A percentile compares a stretch with the other conserved stretches of the same genome.
These are phyloP conservation scores for Agrostemma githago DNA, from an alignment of 148 eudicot genomes.

Conservation along the genomic window DNA sequence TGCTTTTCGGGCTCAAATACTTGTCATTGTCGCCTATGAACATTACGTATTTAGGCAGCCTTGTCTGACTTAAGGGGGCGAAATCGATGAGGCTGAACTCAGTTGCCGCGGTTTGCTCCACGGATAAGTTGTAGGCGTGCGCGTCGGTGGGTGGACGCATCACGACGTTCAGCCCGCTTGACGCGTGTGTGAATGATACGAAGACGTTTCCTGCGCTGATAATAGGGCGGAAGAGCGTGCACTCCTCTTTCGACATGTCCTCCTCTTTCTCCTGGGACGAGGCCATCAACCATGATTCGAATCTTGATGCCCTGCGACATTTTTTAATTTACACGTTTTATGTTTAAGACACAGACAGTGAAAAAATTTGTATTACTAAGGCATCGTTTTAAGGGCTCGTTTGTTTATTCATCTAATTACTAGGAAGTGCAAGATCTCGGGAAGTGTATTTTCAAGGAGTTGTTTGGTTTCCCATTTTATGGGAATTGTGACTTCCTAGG, in stretches of 20 bases:
- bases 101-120: background rate
- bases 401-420: too few species aligned
- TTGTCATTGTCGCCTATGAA: background rate
- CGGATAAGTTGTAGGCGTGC: constrained; percentile 6
- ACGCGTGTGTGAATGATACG: background rate
- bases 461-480: too few species aligned
- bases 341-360: too few species aligned
- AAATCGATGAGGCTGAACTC: background rate
- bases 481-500: too few species aligned
- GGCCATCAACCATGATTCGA: background rate
- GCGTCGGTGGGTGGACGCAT: constrained; percentile 2
- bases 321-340: background rate
- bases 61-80: background rate
- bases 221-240: constrained; percentile 1
- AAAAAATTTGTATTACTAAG: too few species aligned
- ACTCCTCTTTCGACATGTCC: background rate
- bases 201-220: background rate
- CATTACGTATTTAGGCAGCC: background rate
- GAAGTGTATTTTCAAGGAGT: too few species aligned
- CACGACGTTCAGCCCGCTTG: constrained; percentile 2
- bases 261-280: background rate
- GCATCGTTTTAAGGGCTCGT: too few species aligned
- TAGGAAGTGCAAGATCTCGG: too few species aligned
- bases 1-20: background rate
- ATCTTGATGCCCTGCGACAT: background rate